Conservation (phyloP, 208 protist species). For the Acanthamoeba lenticulata region DNA sequence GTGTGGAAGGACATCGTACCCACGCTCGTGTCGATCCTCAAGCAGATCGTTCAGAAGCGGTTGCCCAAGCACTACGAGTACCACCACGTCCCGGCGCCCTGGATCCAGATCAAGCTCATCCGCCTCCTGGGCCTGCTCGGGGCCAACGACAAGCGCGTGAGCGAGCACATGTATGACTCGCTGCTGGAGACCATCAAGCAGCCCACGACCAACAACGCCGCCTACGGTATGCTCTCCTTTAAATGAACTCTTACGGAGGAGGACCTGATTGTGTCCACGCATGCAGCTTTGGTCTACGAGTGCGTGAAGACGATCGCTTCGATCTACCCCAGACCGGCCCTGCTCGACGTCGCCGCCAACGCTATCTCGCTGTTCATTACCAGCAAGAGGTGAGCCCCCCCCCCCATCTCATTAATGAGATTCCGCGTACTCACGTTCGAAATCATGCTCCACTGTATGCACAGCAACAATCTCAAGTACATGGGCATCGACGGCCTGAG, state of each 20-base stretch:
- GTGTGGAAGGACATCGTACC: slow-evolving; percentile 90
- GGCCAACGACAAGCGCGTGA: slow-evolving; percentile 80
- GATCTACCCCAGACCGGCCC: slow-evolving; percentile 90
- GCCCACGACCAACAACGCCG: slow-evolving; percentile 92
- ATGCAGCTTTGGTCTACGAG: slow-evolving; percentile 87
- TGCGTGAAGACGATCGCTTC: slow-evolving; percentile 90
- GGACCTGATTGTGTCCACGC: no score
- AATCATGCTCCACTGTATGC: no score
- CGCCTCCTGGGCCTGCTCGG: slow-evolving; percentile 90
- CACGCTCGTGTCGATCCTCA: slow-evolving; percentile 93
- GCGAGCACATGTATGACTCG: slow-evolving; percentile 86
- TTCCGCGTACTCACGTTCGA: slow-evolving; percentile 64
- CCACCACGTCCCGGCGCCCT: slow-evolving; percentile 96
- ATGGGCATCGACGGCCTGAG: slow-evolving; percentile 94
- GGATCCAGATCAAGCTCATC: slow-evolving; percentile 96
- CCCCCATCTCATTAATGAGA: not conserved
- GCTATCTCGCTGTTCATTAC: slow-evolving; percentile 86
- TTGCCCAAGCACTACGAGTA: slow-evolving; percentile 94
- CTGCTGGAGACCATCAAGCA: slow-evolving; percentile 91
- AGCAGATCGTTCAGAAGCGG: slow-evolving; percentile 92
- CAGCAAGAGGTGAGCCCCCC: slow-evolving; percentile 61
- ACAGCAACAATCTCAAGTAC: slow-evolving; percentile 94
- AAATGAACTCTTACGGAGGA: no score
- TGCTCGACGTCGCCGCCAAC: slow-evolving; percentile 90
- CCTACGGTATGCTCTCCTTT: slow-evolving; percentile 76